phyloP scores from a whole-genome alignment of 257 asterid genomes.

The Solanum bulbocastanum region DNA sequence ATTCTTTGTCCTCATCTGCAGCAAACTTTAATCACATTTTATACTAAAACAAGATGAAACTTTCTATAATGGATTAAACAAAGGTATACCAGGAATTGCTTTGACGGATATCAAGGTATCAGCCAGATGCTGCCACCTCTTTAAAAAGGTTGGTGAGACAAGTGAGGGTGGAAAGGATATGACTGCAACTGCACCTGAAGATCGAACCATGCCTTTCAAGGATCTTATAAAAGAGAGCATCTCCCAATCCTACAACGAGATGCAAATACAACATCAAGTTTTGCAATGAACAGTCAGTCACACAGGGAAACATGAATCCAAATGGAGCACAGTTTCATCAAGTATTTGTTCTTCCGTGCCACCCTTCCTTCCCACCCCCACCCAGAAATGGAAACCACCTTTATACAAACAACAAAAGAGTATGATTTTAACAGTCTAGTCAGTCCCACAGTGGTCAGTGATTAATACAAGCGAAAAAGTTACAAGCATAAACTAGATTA shows the following conservation, averaged over 20 bases:
- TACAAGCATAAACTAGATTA: not conserved
- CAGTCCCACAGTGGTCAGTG: not conserved
- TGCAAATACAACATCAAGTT: not conserved
- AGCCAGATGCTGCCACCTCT: slow-evolving; percentile 92
- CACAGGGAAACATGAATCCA: not conserved
- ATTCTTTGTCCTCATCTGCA: slow-evolving; percentile 91
- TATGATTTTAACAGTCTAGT: not conserved
- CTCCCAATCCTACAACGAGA: slow-evolving; percentile 64
- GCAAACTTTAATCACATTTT: slow-evolving; percentile 4
- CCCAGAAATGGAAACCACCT: not conserved
- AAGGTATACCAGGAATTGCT: slow-evolving; percentile 71
- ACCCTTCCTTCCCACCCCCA: not conserved
- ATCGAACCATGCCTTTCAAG: slow-evolving; percentile 54
- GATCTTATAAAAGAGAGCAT: slow-evolving; percentile 74
- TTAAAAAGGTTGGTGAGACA: slow-evolving; percentile 54
- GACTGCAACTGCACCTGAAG: slow-evolving; percentile 82
- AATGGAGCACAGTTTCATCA: not conserved
- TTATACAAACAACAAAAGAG: not conserved
- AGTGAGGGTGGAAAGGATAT: slow-evolving; percentile 79
- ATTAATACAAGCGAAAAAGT: not conserved
- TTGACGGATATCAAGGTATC: slow-evolving; percentile 79
- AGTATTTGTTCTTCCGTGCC: not conserved
- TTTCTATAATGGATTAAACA: not conserved
- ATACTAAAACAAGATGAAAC: not conserved
- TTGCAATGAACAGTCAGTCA: not conserved